phyloP scores from a whole-genome alignment of 2,329 filamentous ascomycete genomes.

The Colletotrichum theobromicola region DNA sequence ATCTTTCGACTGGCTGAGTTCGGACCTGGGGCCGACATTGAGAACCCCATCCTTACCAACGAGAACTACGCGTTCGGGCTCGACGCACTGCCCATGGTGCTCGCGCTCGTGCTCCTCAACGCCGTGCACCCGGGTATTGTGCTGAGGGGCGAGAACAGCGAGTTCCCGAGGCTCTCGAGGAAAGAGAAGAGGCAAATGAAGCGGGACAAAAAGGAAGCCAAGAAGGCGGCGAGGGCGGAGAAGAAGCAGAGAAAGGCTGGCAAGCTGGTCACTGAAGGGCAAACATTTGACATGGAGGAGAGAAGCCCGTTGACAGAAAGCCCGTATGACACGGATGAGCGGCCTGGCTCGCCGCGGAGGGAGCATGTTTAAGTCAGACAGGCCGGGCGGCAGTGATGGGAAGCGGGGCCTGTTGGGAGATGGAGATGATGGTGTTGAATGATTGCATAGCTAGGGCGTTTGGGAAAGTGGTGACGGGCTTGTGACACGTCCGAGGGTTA shows the following conservation, averaged over 20 bases:
- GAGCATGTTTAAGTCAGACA: not conserved
- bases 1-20: conserved; percentile 66
- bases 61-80: conserved; percentile 57
- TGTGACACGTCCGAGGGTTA: not conserved
- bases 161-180: conserved; percentile 46
- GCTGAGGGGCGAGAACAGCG: conserved; percentile 48
- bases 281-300: not conserved
- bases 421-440: not conserved
- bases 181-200: conserved; percentile 49
- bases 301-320: not conserved
- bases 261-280: not conserved
- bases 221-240: not conserved
- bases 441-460: not conserved
- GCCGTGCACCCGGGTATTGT: conserved; percentile 52
- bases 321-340: not conserved
- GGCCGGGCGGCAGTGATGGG: not conserved
- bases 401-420: not conserved
- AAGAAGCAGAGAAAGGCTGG: not conserved
- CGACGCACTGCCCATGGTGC: conserved; percentile 61
- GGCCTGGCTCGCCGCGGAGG: not conserved
- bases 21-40: conserved; percentile 43
- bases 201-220: conserved; percentile 35
- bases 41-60: conserved; percentile 52
- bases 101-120: conserved; percentile 48
- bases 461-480: not conserved